Conservation (phyloP, 768 basidiomycete species). For the Auriculariales sp. region DNA sequence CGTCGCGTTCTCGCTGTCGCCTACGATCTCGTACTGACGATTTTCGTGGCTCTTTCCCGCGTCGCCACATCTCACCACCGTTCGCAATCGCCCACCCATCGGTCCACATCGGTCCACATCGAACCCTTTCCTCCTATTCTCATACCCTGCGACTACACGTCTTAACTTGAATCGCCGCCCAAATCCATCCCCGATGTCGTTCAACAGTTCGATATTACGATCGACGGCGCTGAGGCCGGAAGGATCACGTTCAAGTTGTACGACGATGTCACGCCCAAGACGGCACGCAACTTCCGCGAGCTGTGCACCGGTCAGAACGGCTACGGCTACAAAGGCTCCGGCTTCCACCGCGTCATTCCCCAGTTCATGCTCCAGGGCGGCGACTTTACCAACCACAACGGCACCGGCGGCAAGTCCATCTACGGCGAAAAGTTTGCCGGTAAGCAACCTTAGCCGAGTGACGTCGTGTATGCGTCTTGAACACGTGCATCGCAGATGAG, state of each 20-base stretch:
- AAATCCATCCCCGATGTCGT: no score
- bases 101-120: no score
- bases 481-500: slow-evolving; percentile 18
- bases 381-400: slow-evolving; percentile 22
- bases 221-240: slow-evolving; percentile 20
- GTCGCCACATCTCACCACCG: no score
- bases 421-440: slow-evolving; percentile 21
- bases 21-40: no score
- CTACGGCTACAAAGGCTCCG: slow-evolving; percentile 50
- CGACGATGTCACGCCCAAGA: slow-evolving; percentile 64
- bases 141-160: no score
- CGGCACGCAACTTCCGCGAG: slow-evolving; percentile 77
- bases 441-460: slow-evolving; percentile 7
- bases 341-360: slow-evolving; percentile 63
- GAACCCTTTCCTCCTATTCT: no score
- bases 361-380: slow-evolving; percentile 28
- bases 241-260: slow-evolving; percentile 72
- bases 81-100: no score
- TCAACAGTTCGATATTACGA: slow-evolving; percentile 25
- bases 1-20: no score
- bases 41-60: no score
- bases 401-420: slow-evolving; percentile 24
- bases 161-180: no score
- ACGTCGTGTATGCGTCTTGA: not conserved
- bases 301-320: slow-evolving; percentile 78